These are phyloP conservation scores for Corylus americana DNA, from an alignment of 306 rosid genomes.

Conservation along the genomic window DNA sequence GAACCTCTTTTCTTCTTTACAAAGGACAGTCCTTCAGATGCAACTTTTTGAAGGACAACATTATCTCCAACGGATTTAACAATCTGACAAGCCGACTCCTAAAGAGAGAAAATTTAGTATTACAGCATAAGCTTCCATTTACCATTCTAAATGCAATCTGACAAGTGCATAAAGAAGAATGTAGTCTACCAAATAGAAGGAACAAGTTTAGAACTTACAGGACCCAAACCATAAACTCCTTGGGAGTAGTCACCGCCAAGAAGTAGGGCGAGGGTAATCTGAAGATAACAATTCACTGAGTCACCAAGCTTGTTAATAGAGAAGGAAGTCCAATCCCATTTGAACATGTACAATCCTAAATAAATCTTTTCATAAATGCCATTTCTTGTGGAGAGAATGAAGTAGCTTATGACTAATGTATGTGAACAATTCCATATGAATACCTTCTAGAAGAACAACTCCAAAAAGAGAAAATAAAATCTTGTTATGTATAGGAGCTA, in stretches of 20 bases:
- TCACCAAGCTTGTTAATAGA: conserved; percentile 27
- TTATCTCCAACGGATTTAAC: conserved; percentile 71
- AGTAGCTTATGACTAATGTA: not conserved
- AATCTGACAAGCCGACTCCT: conserved; percentile 79
- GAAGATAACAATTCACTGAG: conserved; percentile 37
- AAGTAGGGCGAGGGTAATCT: conserved; percentile 77
- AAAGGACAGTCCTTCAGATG: conserved; percentile 71
- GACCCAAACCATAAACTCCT: conserved; percentile 78
- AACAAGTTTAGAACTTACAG: conserved; percentile 46
- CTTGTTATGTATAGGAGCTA: too few relatives aligned
- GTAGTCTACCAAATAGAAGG: not conserved
- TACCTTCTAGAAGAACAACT: not conserved
- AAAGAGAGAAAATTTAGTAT: conserved; percentile 20
- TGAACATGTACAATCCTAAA: conserved; percentile 5
- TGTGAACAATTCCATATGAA: not conserved
- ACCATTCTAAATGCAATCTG: conserved; percentile 5
- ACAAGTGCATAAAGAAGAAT: not conserved
- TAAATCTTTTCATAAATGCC: not conserved
- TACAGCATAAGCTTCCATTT: conserved; percentile 28
- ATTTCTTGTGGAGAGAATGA: not conserved
- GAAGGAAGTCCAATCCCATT: conserved; percentile 14
- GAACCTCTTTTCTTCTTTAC: conserved; percentile 48
- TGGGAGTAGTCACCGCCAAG: conserved; percentile 77
- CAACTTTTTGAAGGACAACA: conserved; percentile 59
- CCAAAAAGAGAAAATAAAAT: not conserved